A percentile compares a stretch with the other conserved stretches of the same genome.
These are phyloP conservation scores for Filosporella fistucella DNA, from an alignment of 495 filamentous ascomycete species.

Conservation along the genomic window DNA sequence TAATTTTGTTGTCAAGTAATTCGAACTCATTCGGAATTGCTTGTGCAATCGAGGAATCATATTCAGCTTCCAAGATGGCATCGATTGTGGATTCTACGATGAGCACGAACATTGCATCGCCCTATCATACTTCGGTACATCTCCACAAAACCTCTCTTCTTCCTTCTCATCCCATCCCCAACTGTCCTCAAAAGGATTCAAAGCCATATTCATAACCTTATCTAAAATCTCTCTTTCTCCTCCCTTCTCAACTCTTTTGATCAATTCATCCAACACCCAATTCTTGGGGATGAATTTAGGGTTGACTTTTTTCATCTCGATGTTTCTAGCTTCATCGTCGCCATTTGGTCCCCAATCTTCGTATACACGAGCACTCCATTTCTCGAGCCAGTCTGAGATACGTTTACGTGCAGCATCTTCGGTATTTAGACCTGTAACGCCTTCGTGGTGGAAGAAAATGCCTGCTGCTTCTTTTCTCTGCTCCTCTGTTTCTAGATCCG, in stretches of 20 bases:
- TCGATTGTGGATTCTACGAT: too few relatives aligned
- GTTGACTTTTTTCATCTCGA: slow-evolving; percentile 77
- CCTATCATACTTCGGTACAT: slow-evolving; percentile 72
- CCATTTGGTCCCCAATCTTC: slow-evolving; percentile 63
- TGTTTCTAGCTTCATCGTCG: slow-evolving; percentile 56
- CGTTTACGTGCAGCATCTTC: slow-evolving; percentile 59
- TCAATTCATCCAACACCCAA: slow-evolving; percentile 93
- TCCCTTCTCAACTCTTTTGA: slow-evolving; percentile 77
- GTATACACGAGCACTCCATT: slow-evolving; percentile 60
- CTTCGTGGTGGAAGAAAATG: slow-evolving; percentile 68
- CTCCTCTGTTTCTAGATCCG: slow-evolving; percentile 55
- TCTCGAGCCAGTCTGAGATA: slow-evolving; percentile 70
- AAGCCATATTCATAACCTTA: slow-evolving; percentile 70
- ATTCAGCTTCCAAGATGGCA: too few relatives aligned
- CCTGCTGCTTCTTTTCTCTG: slow-evolving; percentile 51
- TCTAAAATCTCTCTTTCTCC: slow-evolving; percentile 75
- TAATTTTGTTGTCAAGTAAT: too few relatives aligned
- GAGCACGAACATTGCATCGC: slow-evolving; percentile 95
- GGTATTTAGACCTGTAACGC: slow-evolving; percentile 42
- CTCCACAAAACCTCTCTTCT: slow-evolving; percentile 79
- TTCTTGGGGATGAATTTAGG: slow-evolving; percentile 85
- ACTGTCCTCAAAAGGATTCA: slow-evolving; percentile 76
- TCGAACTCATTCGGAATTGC: too few relatives aligned
- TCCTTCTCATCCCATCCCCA: slow-evolving; percentile 72
- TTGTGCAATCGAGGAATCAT: too few relatives aligned